Conservation (phyloP, 2,329 filamentous ascomycete genomes). For the Hortaea werneckii region DNA sequence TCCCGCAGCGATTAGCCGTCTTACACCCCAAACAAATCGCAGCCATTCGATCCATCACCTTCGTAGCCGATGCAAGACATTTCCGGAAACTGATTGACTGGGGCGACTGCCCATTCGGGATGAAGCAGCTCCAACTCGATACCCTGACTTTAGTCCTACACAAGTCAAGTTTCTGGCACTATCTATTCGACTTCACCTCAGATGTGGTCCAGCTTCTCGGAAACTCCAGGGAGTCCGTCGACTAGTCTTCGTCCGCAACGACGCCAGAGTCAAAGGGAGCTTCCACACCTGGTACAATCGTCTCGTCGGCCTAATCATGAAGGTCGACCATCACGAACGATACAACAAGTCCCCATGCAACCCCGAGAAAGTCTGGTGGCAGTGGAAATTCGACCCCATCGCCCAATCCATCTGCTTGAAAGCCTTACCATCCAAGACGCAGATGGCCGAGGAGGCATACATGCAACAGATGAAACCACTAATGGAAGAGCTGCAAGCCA, state of each 20-base stretch:
- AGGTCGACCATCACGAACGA: constrained; percentile 31
- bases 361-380: constrained; percentile 30
- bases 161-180: constrained; percentile 24
- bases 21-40: constrained; percentile 20
- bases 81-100: constrained; percentile 25
- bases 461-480: constrained; percentile 28
- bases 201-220: constrained; percentile 26
- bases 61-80: constrained; percentile 21
- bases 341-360: constrained; percentile 25
- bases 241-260: constrained; percentile 27
- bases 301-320: constrained; percentile 30
- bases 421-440: constrained; percentile 17
- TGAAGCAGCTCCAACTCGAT: constrained; percentile 22
- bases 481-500: constrained; percentile 25
- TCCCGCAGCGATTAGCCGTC: constrained; percentile 16
- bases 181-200: constrained; percentile 25
- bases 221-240: constrained; percentile 23
- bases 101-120: constrained; percentile 24
- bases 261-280: constrained; percentile 25
- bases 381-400: constrained; percentile 24
- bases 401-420: constrained; percentile 23
- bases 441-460: constrained; percentile 28
- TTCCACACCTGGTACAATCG: constrained; percentile 30
- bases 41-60: constrained; percentile 24
- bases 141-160: constrained; percentile 25